A percentile compares a stretch with the other conserved stretches of the same genome.
Conservation (phyloP, 2,329 filamentous ascomycete species). For the Calonectria hongkongensis region DNA sequence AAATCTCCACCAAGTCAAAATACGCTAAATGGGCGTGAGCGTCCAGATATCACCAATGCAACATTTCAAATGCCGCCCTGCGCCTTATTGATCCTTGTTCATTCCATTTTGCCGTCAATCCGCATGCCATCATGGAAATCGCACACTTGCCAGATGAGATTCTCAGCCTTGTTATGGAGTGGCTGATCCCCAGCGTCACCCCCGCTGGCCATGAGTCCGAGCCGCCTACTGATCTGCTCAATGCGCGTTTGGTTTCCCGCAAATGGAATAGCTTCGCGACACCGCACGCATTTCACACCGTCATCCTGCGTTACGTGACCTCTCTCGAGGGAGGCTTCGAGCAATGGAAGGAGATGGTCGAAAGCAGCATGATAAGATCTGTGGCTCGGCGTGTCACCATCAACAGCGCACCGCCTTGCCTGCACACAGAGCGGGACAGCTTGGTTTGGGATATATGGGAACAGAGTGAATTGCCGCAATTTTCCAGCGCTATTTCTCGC, state of each 20-base stretch:
- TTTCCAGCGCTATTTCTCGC: constrained; percentile 1
- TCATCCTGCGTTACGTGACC: neutral
- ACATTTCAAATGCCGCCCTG: neutral
- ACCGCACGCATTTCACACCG: neutral
- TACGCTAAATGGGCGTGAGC: no score
- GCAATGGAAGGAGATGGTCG: neutral
- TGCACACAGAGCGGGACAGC: neutral
- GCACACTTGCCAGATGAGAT: neutral
- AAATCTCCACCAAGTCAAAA: no score
- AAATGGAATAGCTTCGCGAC: constrained; percentile 19
- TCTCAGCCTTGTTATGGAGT: neutral
- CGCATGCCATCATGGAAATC: neutral
- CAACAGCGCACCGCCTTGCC: neutral
- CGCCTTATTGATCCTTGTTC: neutral
- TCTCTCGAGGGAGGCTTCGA: neutral
- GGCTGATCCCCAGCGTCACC: neutral
- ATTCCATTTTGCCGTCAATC: neutral
- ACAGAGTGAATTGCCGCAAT: neutral
- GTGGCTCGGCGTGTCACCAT: neutral
- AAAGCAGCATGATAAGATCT: neutral
- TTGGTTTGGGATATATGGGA: neutral
- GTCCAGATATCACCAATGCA: neutral
- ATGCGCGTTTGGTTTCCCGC: constrained; percentile 8
- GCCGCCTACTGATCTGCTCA: neutral
- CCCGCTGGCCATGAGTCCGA: neutral